Conservation (phyloP, 768 basidiomycete genomes). For the Leucosporidium creatinivorum region DNA sequence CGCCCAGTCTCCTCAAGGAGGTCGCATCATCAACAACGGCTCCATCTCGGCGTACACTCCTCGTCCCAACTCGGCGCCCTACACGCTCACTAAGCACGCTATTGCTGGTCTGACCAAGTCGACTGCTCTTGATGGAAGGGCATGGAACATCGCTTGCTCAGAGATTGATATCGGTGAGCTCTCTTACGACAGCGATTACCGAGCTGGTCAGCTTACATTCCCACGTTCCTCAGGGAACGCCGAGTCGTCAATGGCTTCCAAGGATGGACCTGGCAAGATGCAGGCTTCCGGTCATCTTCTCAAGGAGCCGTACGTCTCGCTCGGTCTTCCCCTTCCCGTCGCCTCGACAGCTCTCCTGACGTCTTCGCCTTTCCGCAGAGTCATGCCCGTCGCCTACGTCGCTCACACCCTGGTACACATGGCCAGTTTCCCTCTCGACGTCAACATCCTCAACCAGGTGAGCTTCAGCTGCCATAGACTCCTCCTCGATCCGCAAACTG, state of each 20-base stretch:
- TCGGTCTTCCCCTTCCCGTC: not conserved
- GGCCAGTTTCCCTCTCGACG: slow-evolving; percentile 59
- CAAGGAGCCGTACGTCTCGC: slow-evolving; percentile 48
- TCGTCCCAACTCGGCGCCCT: slow-evolving; percentile 53
- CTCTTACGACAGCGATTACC: no score
- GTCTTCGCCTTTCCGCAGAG: slow-evolving; percentile 20
- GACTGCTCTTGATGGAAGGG: slow-evolving; percentile 67
- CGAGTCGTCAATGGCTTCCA: slow-evolving; percentile 53
- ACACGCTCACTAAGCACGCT: slow-evolving; percentile 74
- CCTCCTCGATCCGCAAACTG: no score
- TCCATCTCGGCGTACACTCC: slow-evolving; percentile 66
- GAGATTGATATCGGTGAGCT: slow-evolving; percentile 70
- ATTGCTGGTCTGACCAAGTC: slow-evolving; percentile 68
- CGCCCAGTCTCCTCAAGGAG: slow-evolving; percentile 58
- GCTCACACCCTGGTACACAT: slow-evolving; percentile 65
- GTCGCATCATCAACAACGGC: slow-evolving; percentile 70
- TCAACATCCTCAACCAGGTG: slow-evolving; percentile 55
- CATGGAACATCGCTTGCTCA: slow-evolving; percentile 64
- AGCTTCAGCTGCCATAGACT: not conserved
- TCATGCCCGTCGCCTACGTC: slow-evolving; percentile 66
- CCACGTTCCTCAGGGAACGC: slow-evolving; percentile 56
- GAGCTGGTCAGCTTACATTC: not conserved
- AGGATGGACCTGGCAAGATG: slow-evolving; percentile 50
- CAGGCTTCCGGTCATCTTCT: slow-evolving; percentile 60
- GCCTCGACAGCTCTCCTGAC: not conserved